phyloP scores from a whole-genome alignment of 768 basidiomycete genomes.

The Mycena sanguinolenta region DNA sequence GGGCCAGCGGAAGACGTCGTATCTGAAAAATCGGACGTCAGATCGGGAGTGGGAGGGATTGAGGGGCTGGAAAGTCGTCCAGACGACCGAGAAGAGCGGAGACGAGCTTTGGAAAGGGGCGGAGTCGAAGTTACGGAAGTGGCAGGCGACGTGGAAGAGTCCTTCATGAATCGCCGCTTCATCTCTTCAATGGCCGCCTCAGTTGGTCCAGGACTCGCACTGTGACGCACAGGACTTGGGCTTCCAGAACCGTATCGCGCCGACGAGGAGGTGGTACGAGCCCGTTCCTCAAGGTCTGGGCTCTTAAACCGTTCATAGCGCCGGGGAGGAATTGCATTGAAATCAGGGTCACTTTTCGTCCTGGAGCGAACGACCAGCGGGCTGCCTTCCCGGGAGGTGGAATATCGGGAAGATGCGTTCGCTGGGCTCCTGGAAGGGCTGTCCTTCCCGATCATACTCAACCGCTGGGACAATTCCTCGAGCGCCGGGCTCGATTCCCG shows the following conservation, averaged over 20 bases:
- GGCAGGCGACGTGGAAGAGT: slow-evolving; percentile 45
- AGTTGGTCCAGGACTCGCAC: slow-evolving; percentile 52
- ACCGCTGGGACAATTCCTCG: slow-evolving; percentile 62
- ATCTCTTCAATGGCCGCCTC: slow-evolving; percentile 72
- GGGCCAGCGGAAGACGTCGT: slow-evolving; percentile 65
- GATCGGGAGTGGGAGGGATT: slow-evolving; percentile 67
- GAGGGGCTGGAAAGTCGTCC: slow-evolving; percentile 36
- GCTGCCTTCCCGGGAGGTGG: slow-evolving; percentile 43
- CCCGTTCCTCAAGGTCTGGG: slow-evolving; percentile 36
- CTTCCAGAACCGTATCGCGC: slow-evolving; percentile 37
- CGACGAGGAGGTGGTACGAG: slow-evolving; percentile 23
- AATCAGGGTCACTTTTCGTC: slow-evolving; percentile 29
- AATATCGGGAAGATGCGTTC: slow-evolving; percentile 41
- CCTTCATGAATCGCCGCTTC: slow-evolving; percentile 67
- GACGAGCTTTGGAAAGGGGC: slow-evolving; percentile 33
- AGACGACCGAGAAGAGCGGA: slow-evolving; percentile 41
- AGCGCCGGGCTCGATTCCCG: slow-evolving; percentile 68
- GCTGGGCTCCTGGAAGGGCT: slow-evolving; percentile 42
- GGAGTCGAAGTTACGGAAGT: slow-evolving; percentile 38
- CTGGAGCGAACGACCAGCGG: slow-evolving; percentile 43
- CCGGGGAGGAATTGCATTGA: slow-evolving; percentile 37
- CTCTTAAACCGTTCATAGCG: slow-evolving; percentile 44
- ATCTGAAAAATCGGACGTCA: slow-evolving; percentile 73
- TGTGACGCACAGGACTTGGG: slow-evolving; percentile 43
- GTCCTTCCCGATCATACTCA: slow-evolving; percentile 56